These are phyloP conservation scores for Ophiosphaerella narmari DNA, from an alignment of 2,329 filamentous ascomycete genomes.

Conservation along the genomic window DNA sequence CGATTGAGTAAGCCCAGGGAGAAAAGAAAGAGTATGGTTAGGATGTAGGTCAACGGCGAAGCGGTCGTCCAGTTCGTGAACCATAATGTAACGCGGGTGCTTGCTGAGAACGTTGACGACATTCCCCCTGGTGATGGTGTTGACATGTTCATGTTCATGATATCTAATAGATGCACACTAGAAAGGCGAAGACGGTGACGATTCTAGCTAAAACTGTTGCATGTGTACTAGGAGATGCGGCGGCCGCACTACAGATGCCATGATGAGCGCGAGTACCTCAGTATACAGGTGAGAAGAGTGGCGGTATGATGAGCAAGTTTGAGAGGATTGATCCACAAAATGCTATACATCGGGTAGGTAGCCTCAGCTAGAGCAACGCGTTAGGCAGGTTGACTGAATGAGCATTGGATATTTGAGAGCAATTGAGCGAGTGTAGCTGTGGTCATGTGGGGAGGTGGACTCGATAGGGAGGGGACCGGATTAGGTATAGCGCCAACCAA, in stretches of 20 bases:
- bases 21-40: conserved; percentile 35
- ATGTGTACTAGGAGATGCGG: too few species aligned
- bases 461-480: too few species aligned
- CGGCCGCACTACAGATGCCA: not conserved
- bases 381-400: too few species aligned
- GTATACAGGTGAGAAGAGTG: not conserved
- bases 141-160: conserved; percentile 3
- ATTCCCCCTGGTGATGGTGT: conserved; percentile 16
- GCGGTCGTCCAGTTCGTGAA: conserved; percentile 36
- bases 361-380: too few species aligned
- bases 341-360: too few species aligned
- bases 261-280: conserved; percentile 5
- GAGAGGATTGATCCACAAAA: conserved; percentile 4
- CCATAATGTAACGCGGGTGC: conserved; percentile 35
- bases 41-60: conserved; percentile 27
- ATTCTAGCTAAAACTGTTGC: too few species aligned
- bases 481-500: too few species aligned
- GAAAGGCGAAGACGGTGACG: too few species aligned
- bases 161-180: too few species aligned
- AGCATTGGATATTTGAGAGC: too few species aligned
- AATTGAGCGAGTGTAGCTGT: too few species aligned
- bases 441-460: too few species aligned
- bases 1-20: conserved; percentile 33
- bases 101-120: conserved; percentile 32
- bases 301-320: conserved; percentile 15